Base-by-base conservation (phyloP, 2,329 filamentous ascomycete species). In the Colletotrichum chlorophyti region DNA sequence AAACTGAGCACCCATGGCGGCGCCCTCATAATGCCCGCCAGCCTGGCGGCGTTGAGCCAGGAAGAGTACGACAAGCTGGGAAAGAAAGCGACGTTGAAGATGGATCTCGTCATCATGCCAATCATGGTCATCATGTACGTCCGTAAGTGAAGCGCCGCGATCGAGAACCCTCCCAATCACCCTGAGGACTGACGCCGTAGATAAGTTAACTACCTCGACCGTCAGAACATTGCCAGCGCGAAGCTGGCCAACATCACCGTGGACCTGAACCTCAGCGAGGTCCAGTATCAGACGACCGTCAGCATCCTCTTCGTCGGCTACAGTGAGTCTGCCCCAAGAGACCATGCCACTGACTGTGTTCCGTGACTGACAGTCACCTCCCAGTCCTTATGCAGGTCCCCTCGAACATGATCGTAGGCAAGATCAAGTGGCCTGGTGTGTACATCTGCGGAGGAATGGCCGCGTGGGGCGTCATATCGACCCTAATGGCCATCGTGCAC, bases 401-500 rank as follows among this genome's bases (percentile, higher is more conserved):
- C 0, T 72, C 69, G 23, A 76, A 76, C 60, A 68, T 76, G 55
- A 58, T 63, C 10, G 58, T 63, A 34, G 45, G 58, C 45, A 63
- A 61, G 52, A 63, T 63, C 40, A 61, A 58, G 45, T 63, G 58
- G 58, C 61, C 61, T 5, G 61, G 61, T 3, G 37, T 58, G 15
- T 68, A 68, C 19, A 64, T 68, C 31, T 65, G 65, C 29, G 37
- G 40, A 11, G 62, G 57, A 9, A 63, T 67, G 46, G 58, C 59
- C 6, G 49, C 63, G n/a, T 69, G 66, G 67, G 66, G 66, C 1
- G 34, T 62, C 1, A 65, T 69, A 17, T 67, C 65, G 3, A 53
- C 63, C 1, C 51, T 58, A 11, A 84, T 79, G n/a, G 79, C 80
- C 1, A 75, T 72, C 1, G 78, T 78, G 2, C 71, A 82, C 23